Evolutionary conservation across 2,329 filamentous ascomycete genomes (phyloP), one percentile per base, ranked within the genome.

Genomic region (Xylaria sp.): DNA sequence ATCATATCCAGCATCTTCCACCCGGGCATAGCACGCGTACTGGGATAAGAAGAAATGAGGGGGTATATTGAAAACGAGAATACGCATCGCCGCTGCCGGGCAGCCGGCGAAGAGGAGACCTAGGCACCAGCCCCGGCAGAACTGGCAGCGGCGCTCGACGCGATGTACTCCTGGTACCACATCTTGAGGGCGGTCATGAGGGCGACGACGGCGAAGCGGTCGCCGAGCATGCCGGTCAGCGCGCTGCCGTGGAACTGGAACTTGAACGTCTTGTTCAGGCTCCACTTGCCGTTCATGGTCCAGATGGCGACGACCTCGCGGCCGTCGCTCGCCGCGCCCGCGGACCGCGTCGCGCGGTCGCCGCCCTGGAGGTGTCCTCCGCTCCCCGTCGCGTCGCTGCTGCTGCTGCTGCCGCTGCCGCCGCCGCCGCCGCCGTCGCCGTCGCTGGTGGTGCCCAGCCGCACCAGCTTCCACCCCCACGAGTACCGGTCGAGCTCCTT

Each of bases 71-170:
- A 79, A 84, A 34, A 34, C 29, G 16, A 34, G 16, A 34, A 13
- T 13, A 34, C 11, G 29, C 4, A 34, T 7, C 29, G 16, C 59
- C 81, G 81, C 73, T 80, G 87, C 62, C 87, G 80, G 61, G 9
- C 29, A 34, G 11, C 16, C 24, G 24, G 9, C 29, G 3, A 34
- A 34, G 3, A 34, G 11, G 29, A 34, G 11, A 7, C 11, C 11
- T 34, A 34, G 16, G 29, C 29, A 34, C 29, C 29, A 13, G 29
- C 29, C 11, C 29, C 29, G 16, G 5, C 29, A 34, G 29, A 7
- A 34, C 8, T 34, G 5, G 29, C 4, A 13, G 29, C 29, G 29
- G 5, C 3, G 29, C 8, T 34, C 5, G 29, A 6, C 5, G 29
- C 29, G 8, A 34, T 13, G 29, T 34, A 34, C 29, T 34, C 29